Conservation (phyloP, 2,329 filamentous ascomycete genomes). For the Drechslerella dactyloides region DNA sequence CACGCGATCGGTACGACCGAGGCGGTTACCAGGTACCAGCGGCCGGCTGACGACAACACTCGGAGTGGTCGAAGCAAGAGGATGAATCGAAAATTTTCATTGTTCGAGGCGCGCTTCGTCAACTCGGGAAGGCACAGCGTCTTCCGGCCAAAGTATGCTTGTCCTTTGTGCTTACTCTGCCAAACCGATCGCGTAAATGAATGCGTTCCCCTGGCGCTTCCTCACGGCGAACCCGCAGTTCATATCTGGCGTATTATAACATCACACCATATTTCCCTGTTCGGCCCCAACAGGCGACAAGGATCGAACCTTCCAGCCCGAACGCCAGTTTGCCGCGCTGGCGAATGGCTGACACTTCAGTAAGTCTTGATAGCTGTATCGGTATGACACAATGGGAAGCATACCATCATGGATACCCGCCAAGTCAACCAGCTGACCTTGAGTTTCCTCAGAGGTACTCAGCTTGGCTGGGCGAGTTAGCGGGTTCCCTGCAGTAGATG, state of each 20-base stretch:
- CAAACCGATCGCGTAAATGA: neutral
- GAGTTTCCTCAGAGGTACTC: neutral
- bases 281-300: neutral
- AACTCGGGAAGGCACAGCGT: neutral
- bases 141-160: neutral
- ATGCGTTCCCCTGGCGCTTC: neutral
- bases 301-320: neutral
- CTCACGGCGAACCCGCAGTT: conserved; percentile 2
- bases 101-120: neutral
- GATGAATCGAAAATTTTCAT: neutral
- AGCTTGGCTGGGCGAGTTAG: neutral
- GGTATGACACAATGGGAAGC: neutral
- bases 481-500: neutral
- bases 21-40: neutral
- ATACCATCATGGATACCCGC: neutral
- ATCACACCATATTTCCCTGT: neutral
- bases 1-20: neutral
- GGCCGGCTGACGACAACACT: neutral
- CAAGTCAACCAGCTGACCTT: neutral
- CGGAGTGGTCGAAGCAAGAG: neutral
- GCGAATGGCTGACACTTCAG: neutral
- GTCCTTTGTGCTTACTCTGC: neutral
- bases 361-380: neutral
- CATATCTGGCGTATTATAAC: neutral
- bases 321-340: neutral